These are phyloP conservation scores for Pestalotiopsis sp. DNA, from an alignment of 2,329 filamentous ascomycete species.

Conservation along the genomic window DNA sequence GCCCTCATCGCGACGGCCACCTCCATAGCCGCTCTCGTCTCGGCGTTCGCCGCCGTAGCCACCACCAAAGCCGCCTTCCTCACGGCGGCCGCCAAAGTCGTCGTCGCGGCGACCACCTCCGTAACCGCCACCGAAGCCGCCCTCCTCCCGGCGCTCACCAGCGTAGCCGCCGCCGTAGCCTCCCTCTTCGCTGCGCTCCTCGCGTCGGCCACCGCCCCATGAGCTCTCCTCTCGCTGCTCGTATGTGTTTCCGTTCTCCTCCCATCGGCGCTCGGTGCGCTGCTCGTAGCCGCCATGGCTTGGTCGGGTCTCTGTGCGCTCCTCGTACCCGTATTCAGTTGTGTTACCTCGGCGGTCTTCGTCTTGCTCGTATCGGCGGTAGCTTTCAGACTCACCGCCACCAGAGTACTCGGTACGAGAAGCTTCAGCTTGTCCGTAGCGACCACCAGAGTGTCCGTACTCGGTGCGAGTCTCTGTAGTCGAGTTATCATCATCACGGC, in stretches of 20 bases:
- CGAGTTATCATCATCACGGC: conserved; percentile 57
- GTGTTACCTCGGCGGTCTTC: conserved; percentile 38
- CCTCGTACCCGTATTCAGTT: conserved; percentile 57
- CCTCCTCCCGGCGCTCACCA: conserved; percentile 17
- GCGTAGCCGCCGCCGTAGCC: conserved; percentile 14
- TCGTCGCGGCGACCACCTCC: conserved; percentile 18
- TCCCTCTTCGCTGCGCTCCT: conserved; percentile 18
- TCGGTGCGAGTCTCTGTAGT: conserved; percentile 62
- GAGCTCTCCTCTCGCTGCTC: conserved; percentile 22
- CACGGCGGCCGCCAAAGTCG: conserved; percentile 17
- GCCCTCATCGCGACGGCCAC: background rate
- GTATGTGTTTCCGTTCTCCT: conserved; percentile 33
- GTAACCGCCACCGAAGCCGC: conserved; percentile 13
- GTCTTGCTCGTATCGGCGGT: conserved; percentile 62
- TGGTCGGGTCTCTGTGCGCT: conserved; percentile 55
- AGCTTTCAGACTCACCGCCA: conserved; percentile 60
- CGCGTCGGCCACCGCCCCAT: conserved; percentile 24
- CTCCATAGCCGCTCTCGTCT: conserved; percentile 8
- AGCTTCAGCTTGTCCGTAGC: conserved; percentile 62
- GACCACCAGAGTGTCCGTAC: conserved; percentile 56
- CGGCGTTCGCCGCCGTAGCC: conserved; percentile 14
- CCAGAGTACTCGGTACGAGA: conserved; percentile 57
- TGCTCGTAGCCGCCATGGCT: conserved; percentile 56
- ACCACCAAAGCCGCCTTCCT: conserved; percentile 6
- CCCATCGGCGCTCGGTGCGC: conserved; percentile 53